These are phyloP conservation scores for Eucalyptus decipiens DNA, from an alignment of 345 rosid species.

Conservation along the genomic window DNA sequence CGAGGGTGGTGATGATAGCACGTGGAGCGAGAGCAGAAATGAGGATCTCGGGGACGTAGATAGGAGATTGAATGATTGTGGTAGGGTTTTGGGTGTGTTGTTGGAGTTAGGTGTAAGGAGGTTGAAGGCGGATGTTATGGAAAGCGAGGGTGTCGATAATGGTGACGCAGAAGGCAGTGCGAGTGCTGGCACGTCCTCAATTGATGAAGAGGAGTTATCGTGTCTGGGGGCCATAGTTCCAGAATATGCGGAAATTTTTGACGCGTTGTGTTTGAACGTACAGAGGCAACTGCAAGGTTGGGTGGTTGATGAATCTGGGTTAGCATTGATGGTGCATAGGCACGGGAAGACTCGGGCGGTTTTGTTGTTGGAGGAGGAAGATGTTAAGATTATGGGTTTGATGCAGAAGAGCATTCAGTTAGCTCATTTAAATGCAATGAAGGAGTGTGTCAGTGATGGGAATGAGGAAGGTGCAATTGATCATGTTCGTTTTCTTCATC, in stretches of 20 bases:
- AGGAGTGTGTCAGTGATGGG: constrained; percentile 18
- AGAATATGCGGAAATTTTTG: constrained; percentile 54
- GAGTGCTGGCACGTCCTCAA: background rate
- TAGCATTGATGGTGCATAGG: constrained; percentile 25
- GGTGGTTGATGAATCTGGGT: constrained; percentile 24
- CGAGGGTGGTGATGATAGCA: background rate
- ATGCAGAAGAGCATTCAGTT: constrained; percentile 55
- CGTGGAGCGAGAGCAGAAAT: background rate
- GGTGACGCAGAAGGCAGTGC: constrained; percentile 1
- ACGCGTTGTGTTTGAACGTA: constrained; percentile 61
- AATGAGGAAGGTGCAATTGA: constrained; percentile 47
- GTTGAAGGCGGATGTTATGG: constrained; percentile 35
- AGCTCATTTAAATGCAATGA: constrained; percentile 67
- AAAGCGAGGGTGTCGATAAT: background rate
- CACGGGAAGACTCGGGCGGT: constrained; percentile 10
- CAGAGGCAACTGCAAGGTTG: constrained; percentile 45
- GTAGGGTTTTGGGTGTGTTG: constrained; percentile 39
- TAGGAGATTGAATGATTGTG: constrained; percentile 23
- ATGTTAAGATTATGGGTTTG: constrained; percentile 31
- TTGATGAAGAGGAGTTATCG: constrained; percentile 39
- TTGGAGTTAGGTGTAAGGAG: constrained; percentile 63
- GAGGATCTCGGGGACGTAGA: constrained; percentile 14
- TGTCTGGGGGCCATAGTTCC: constrained; percentile 42
- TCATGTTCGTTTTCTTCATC: constrained; percentile 55
- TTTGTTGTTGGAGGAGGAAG: constrained; percentile 22